Evolutionary conservation across 2,329 filamentous ascomycete species (phyloP).

Genomic region (Colletotrichum spaethianum): DNA sequence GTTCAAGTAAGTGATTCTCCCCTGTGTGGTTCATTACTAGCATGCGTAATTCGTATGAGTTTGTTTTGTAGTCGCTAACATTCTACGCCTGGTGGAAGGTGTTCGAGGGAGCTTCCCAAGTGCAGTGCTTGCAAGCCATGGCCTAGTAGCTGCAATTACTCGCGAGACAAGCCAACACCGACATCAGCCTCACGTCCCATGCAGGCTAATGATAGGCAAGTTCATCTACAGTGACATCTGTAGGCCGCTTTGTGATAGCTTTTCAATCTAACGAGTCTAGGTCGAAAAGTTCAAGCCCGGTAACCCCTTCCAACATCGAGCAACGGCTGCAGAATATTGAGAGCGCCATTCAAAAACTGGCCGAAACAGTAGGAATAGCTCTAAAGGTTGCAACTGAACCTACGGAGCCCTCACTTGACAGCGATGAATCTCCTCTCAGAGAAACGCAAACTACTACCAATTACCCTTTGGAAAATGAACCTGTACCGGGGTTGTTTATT

Average conservation of each 20-base stretch:
- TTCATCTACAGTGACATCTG: background rate
- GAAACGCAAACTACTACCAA: too few species aligned
- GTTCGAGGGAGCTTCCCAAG: slow-evolving; percentile 29
- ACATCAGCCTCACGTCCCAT: background rate
- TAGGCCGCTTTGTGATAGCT: fast-evolving
- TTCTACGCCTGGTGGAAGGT: background rate
- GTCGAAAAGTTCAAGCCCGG: background rate
- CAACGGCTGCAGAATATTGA: slow-evolving; percentile 7
- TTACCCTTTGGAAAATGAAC: background rate
- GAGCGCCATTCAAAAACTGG: background rate
- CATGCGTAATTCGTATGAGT: background rate
- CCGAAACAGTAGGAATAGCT: background rate
- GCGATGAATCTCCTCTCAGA: too few species aligned
- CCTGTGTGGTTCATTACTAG: too few species aligned
- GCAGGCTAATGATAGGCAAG: background rate
- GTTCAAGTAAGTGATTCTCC: background rate
- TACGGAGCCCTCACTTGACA: too few species aligned
- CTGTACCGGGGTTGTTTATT: background rate
- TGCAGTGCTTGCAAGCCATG: slow-evolving; percentile 28
- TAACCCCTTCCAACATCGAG: background rate
- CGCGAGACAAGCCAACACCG: background rate
- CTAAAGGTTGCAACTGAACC: background rate
- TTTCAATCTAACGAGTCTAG: background rate
- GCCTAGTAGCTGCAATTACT: slow-evolving; percentile 17
- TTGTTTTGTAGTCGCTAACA: background rate